Base-by-base conservation (phyloP, 176 grass and related monocot genomes). In the Aegilops sharonensis region DNA sequence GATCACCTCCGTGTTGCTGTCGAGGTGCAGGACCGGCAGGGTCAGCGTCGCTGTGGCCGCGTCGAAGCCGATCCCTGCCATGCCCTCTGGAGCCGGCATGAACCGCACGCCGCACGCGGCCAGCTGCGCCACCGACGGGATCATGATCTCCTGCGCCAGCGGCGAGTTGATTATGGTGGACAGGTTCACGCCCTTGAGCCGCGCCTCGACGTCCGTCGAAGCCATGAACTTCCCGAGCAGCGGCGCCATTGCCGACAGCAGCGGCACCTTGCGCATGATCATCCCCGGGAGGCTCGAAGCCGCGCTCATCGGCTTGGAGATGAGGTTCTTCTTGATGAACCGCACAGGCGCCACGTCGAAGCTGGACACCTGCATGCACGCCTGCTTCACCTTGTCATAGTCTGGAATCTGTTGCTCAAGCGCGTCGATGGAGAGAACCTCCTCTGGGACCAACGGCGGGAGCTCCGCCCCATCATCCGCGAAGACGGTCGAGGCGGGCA, bases 81-180 rank as follows among this genome's bases (percentile, higher is more conserved):
- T 82, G 31, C 85, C 85, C 11, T 76, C 43, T 1, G 59, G 60
- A 6, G 89, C 80, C 36, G 94, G 89, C 34, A 15, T 31, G 88
- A 96, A 86, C 20, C 89, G 89, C 9, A 96, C 89, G 21, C 94
- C 89, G 31, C 88, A 72, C 30, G 5, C 23, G 6, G 40, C 76
- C 15, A 96, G 85, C 80, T 96, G 82, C 12, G 72, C 66, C 40
- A 96, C 91, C 2, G 94, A 96, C 13, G 94, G 94, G 47, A 96
- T 88, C 91, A 86, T 96, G 82, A 96, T 91, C 91, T 96, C 94
- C 42, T 93, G 79, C 0, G 89, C 82, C 25, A 90, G 83, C n/a
- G 94, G 91, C 12, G 94, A 81, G 82, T 75, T 73, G 30, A 64
- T 68, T 11, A 87, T 77, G 85, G 18, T 17, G 12, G 18, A 31